These are phyloP conservation scores for Tylopilus felleus DNA, from an alignment of 768 basidiomycete genomes.

Conservation along the genomic window DNA sequence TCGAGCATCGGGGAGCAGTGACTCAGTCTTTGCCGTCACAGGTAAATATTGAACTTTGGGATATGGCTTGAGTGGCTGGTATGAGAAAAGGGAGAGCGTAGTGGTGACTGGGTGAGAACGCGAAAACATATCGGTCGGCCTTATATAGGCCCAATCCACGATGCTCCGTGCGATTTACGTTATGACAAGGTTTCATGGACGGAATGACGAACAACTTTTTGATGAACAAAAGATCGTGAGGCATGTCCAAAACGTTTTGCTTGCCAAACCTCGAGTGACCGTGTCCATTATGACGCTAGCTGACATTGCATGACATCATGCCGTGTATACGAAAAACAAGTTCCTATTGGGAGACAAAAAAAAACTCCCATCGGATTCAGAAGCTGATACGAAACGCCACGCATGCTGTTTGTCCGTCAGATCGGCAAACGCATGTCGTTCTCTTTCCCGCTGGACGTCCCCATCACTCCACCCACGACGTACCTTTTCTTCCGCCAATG, in stretches of 20 bases:
- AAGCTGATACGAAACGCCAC: conserved; percentile 19
- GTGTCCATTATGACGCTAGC: background rate
- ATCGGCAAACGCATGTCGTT: conserved; percentile 60
- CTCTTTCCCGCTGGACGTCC: conserved; percentile 55
- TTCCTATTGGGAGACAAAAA: conserved; percentile 38
- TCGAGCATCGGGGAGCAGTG: background rate
- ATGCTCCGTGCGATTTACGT: conserved; percentile 7
- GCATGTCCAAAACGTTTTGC: background rate
- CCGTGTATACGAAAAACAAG: conserved; percentile 56
- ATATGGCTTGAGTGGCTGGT: background rate
- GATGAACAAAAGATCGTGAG: conserved; percentile 2
- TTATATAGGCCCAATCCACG: conserved; percentile 13
- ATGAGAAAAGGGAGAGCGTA: background rate
- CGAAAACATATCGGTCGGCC: background rate
- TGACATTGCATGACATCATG: conserved; percentile 26
- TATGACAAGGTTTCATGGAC: conserved; percentile 13
- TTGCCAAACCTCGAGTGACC: conserved; percentile 1
- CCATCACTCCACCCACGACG: conserved; percentile 54
- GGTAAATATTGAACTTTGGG: conserved; percentile 3
- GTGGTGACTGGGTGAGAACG: conserved; percentile 9
- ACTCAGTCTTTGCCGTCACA: background rate
- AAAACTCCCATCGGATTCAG: conserved; percentile 1
- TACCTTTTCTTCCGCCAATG: conserved; percentile 31
- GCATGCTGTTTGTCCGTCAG: conserved; percentile 62
- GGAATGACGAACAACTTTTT: background rate